Evolutionary conservation across 805 yeast genomes (phyloP), one percentile per base, ranked within the genome.

Genomic region (Cyberlindnera samutprakarnensis): DNA sequence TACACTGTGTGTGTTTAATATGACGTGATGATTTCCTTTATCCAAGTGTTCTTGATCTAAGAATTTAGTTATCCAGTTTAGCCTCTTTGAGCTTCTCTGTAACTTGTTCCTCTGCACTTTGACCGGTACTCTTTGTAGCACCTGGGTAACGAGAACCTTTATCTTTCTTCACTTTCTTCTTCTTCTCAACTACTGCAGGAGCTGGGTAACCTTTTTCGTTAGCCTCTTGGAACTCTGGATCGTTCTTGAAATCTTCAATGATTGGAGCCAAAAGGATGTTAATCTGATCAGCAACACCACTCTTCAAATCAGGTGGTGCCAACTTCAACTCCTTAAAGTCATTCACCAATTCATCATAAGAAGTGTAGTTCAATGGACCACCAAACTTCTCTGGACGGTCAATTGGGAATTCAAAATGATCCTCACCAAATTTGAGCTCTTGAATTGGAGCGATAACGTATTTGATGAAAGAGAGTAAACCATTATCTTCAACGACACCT

Each of bases 381-480:
- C 99, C 98, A 57, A 85, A 92, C 62, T 92, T 79, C 58, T 92
- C 99, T 29, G 96, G 96, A 62, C 98, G 81, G 51, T 81, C 75
- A 46, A 92, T 75, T 56, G 59, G 65, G 62, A 92, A 85, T 32
- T 68, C 62, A 45, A 86, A 82, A 27, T 59, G 57, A 14, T 70
- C 75, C 23, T 66, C 64, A 21, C 72, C 82, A 22, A 66, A 43
- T 57, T 80, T 77, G 52, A 90, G 69, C 57, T 78, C 88, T 51
- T 84, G 78, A 43, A 88, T 78, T 44, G 98, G 98, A 40, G 77
- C 77, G 29, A 90, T 59, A 31, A 90, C 96, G 51, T 68, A 76
- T 59, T 90, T 82, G 37, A 88, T 64, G 54, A 92, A 90, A 1
- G 96, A 74, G 36, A 92, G 63, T 38, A 92, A 66, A 23, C 98